Conservation (phyloP, 1,284 basidiomycete genomes). For the Xerocomus cyaneibrunnescens region DNA sequence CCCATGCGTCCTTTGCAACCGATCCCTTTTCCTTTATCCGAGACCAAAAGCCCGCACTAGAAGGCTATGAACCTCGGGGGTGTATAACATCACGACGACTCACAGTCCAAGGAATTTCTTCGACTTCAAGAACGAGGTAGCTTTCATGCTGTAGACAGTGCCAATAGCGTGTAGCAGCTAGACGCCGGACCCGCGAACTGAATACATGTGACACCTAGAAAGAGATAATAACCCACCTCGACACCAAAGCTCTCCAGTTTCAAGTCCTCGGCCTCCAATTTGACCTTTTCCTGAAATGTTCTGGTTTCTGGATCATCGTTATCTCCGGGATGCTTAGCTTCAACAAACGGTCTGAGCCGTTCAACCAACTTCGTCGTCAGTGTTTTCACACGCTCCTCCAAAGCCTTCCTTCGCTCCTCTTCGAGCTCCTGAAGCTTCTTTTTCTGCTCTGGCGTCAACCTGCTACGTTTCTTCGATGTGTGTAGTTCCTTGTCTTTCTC, state of each 20-base stretch:
- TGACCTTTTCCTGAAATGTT: constrained; percentile 77
- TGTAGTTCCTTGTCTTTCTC: constrained; percentile 36
- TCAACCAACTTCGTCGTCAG: constrained; percentile 80
- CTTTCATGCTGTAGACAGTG: constrained; percentile 91
- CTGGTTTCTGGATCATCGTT: constrained; percentile 83
- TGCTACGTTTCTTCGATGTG: constrained; percentile 48
- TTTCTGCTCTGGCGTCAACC: constrained; percentile 80
- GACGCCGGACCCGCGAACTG: background rate
- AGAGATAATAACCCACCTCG: constrained; percentile 57
- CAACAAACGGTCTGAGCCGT: constrained; percentile 83
- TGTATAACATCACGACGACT: constrained; percentile 32
- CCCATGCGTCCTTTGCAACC: constrained; percentile 92
- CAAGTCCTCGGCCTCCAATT: constrained; percentile 90
- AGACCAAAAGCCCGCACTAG: constrained; percentile 89
- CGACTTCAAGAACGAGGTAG: constrained; percentile 89
- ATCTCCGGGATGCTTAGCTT: constrained; percentile 86
- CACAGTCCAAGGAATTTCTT: constrained; percentile 88
- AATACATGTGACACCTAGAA: constrained; percentile 1
- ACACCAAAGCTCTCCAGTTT: constrained; percentile 99
- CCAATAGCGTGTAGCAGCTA: constrained; percentile 85
- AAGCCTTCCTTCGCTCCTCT: constrained; percentile 72
- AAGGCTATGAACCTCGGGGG: constrained; percentile 23
- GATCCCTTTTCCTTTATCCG: constrained; percentile 93
- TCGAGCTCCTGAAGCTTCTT: constrained; percentile 82
- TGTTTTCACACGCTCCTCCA: constrained; percentile 73